phyloP scores from a whole-genome alignment of 208 protist genomes.

The Acanthamoeba triangularis region DNA sequence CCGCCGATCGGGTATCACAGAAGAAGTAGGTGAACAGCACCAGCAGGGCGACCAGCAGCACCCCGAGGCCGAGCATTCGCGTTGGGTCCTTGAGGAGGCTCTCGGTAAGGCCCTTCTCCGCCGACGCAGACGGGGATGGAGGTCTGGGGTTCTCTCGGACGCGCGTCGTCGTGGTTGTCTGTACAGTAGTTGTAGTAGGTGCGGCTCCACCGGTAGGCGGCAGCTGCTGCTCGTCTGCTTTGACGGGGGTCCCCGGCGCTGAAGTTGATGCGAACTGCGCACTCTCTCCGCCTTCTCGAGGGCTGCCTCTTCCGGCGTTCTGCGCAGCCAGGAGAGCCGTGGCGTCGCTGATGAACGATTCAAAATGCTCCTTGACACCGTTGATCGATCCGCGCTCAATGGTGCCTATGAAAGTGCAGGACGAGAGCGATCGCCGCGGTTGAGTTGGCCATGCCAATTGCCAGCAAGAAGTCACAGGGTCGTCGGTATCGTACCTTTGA shows the following conservation, averaged over 20 bases:
- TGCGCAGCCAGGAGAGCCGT: neutral
- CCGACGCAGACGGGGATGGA: neutral
- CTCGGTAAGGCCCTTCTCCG: neutral
- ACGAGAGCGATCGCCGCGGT: neutral
- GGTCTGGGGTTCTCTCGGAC: neutral
- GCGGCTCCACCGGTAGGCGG: neutral
- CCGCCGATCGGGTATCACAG: neutral
- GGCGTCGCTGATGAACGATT: slow-evolving; percentile 58
- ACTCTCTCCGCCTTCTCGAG: neutral
- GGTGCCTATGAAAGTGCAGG: neutral
- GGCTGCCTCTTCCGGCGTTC: neutral
- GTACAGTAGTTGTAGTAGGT: neutral
- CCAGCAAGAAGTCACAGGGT: neutral
- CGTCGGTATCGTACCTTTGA: neutral
- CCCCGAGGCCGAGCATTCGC: neutral
- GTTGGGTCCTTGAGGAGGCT: slow-evolving; percentile 26
- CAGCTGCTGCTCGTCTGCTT: neutral
- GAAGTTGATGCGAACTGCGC: neutral
- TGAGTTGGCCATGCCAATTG: neutral
- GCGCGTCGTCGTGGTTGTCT: neutral
- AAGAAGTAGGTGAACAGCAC: slow-evolving; percentile 45
- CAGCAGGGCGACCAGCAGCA: slow-evolving; percentile 8
- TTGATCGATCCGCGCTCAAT: slow-evolving; percentile 73
- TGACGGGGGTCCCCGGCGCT: neutral
- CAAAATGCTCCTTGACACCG: slow-evolving; percentile 71